Percentiles rank a stretch among this genome's conserved stretches.
These are phyloP conservation scores for Tulasnella sp. DNA, from an alignment of 768 basidiomycete genomes.

Conservation along the genomic window DNA sequence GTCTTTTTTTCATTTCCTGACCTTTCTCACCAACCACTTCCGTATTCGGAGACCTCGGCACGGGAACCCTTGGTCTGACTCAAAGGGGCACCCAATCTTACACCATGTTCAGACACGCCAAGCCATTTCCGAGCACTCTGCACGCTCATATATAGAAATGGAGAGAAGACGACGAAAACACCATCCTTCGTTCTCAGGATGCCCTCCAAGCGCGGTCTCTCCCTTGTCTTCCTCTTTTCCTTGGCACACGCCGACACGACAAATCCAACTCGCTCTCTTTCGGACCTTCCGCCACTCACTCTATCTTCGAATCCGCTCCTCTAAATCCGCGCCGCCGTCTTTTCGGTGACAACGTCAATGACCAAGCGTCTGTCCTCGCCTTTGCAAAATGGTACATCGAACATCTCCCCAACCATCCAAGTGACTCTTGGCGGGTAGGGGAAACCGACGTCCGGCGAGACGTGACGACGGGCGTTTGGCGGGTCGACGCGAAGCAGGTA, in stretches of 20 bases:
- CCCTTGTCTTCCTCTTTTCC: not conserved
- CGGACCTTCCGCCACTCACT: conserved; percentile 74
- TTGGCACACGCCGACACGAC: not conserved
- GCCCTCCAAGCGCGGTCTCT: not conserved
- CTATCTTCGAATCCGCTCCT: conserved; percentile 38
- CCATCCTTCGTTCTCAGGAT: not conserved
- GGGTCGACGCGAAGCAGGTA: conserved; percentile 81
- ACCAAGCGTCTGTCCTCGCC: conserved; percentile 46
- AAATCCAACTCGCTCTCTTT: conserved; percentile 61
- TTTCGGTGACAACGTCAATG: conserved; percentile 33
- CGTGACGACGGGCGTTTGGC: conserved; percentile 72
- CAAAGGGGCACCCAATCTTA: too few species aligned
- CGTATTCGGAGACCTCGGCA: too few species aligned
- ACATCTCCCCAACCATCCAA: conserved; percentile 44
- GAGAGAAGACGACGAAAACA: too few species aligned
- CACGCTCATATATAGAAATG: too few species aligned
- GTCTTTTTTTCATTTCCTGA: too few species aligned
- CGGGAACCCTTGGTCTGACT: too few species aligned
- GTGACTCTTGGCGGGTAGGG: conserved; percentile 44
- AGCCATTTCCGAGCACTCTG: too few species aligned
- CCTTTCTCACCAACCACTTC: too few species aligned
- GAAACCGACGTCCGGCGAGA: conserved; percentile 79
- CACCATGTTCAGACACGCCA: too few species aligned
- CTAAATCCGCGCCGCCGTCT: conserved; percentile 37
- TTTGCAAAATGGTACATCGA: conserved; percentile 62